Evolutionary conservation across 148 eudicot species (phyloP), one percentile per base, ranked within the genome.

Genomic region (Rheum nobile): DNA sequence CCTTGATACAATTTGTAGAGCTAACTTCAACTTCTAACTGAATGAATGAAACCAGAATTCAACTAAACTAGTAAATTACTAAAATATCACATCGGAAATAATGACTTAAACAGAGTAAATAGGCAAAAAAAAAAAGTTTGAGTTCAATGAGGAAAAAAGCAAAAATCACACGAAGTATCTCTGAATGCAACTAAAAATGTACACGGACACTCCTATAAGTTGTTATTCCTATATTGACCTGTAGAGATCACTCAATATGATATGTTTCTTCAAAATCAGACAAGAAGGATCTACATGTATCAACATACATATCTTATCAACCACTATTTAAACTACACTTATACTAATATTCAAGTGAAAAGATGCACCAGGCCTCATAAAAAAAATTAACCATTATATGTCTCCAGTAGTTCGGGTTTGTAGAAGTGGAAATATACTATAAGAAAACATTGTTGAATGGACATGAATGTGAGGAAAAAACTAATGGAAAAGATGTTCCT

Each of bases 191-290:
- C n/a, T n/a, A n/a, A n/a, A n/a, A n/a, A n/a, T n/a, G n/a, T n/a
- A n/a, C n/a, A n/a, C n/a, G n/a, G 94, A 84, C 80, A 96, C 74
- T 78, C 99, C 99, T 76, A 96, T 57, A 79, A 96, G 95, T 77
- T 90, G 90, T 52, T 97, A 87, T 71, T 96, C 96, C n/a, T 97
- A 92, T 48, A 96, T 83, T 73, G 84, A 87, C 85, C 96, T 75
- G 78, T 92, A 96, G 32, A 87, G 77, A 38, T 88, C 97, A 67
- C 73, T 47, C 63, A 96, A 97, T 72, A 84, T 24, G 41, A 96
- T 96, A 80, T 96, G 99, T 88, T 92, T 96, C 99, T 96, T 89
- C 67, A 85, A 4, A 17, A 42, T n/a, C 28, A 34, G 39, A 31
- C 14, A 10, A 75, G 5, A 21, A 29, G 34, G 14, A 5, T 28